phyloP scores from a whole-genome alignment of 805 yeast species.

The Pichia scutulata region DNA sequence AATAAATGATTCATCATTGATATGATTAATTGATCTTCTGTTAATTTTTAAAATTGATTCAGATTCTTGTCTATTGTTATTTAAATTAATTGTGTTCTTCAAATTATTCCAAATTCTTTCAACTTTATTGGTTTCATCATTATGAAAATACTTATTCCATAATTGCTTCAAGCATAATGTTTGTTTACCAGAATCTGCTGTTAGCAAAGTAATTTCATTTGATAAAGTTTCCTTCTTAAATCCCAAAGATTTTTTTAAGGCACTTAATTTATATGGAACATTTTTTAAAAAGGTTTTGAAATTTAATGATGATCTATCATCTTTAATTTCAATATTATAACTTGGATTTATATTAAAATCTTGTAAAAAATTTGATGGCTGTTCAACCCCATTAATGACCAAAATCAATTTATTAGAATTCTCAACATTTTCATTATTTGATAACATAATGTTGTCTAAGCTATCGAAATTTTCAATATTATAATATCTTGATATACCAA shows the following conservation, averaged over 20 bases:
- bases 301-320: slow-evolving; percentile 14
- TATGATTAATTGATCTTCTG: slow-evolving; percentile 25
- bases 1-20: slow-evolving; percentile 41
- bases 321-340: slow-evolving; percentile 16
- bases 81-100: slow-evolving; percentile 16
- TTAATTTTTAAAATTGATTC: slow-evolving; percentile 7
- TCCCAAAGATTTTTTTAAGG: slow-evolving; percentile 4
- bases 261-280: slow-evolving; percentile 19
- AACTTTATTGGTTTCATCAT: slow-evolving; percentile 26
- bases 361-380: slow-evolving; percentile 26
- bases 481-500: slow-evolving; percentile 33
- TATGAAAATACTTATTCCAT: slow-evolving; percentile 23
- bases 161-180: slow-evolving; percentile 6
- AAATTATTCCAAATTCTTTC: slow-evolving; percentile 32
- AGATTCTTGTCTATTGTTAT: not conserved
- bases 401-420: slow-evolving; percentile 2
- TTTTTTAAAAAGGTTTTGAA: slow-evolving; percentile 20
- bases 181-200: slow-evolving; percentile 9
- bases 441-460: slow-evolving; percentile 13
- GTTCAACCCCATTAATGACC: slow-evolving; percentile 36
- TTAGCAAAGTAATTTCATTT: slow-evolving; percentile 20
- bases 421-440: not conserved
- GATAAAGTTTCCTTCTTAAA: slow-evolving; percentile 21
- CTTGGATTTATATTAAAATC: slow-evolving; percentile 15
- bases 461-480: slow-evolving; percentile 27